Base-by-base conservation (phyloP, 202 grass and related monocot genomes). In the Schoenoplectus tabernaemontani region DNA sequence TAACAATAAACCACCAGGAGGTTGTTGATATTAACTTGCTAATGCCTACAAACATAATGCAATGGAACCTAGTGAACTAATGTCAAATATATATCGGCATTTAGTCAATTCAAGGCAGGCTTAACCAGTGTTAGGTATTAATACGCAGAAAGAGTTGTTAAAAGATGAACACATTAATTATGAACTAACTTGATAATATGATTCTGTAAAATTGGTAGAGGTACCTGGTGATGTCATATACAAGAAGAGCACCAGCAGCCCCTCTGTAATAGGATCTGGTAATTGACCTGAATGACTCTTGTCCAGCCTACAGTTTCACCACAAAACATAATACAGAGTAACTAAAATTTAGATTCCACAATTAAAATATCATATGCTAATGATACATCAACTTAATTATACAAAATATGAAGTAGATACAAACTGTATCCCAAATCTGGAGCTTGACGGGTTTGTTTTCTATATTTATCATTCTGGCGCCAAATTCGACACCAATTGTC, bases 261-360 rank as follows among this genome's bases (percentile, higher is more conserved):
- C 93, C 91, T 78, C 93, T 93, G 83, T 97, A 97, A 79, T 93
- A 97, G 11, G 93, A 93, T 87, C 91, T 88, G 59, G 93, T 97
- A 82, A 97, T 93, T 78, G 93, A 97, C 83, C 89, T 88, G 73
- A 97, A 97, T n/a, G 89, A 91, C 89, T 97, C 93, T 78, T 97
- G 93, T 19, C 93, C 93, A 58, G 93, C 93, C 93, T 97, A 82
- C 39, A 46, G 74, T 66, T 10, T 82, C 11, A 83, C 46, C 22
- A 63, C 26, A 75, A 13, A 64, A 70, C 28, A 61, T 7, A 43
- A 69, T 85, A 38, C 82, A 51, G 68, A 77, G 9, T 19, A 58
- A 30, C 26, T 44, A 39, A 69, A 39, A 70, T 13, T 24, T 71
- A 15, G 42, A 71, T 24, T 15, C 22, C 34, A 13, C 7, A 16